Evolutionary conservation across 495 filamentous ascomycete genomes (phyloP).

Genomic region (Neurospora sp.): DNA sequence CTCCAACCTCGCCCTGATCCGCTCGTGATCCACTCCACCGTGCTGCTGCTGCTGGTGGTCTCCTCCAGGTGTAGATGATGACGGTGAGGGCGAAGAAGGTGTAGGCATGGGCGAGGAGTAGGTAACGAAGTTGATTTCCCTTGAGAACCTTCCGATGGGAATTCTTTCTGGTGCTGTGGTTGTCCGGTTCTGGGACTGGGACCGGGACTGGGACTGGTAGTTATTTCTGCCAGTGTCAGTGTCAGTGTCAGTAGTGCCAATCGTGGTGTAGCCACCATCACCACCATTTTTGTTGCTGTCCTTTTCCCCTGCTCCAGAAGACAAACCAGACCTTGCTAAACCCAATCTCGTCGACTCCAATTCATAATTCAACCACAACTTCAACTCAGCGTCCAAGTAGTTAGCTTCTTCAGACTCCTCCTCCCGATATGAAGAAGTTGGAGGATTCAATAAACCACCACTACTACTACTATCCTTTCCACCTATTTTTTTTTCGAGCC

Average conservation of each 20-base stretch:
- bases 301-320: no score
- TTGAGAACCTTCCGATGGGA: background rate
- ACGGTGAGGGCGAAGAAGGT: background rate
- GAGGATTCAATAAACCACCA: background rate
- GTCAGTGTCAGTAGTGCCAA: no score
- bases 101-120: background rate
- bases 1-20: conserved; percentile 61
- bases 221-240: background rate
- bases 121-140: background rate
- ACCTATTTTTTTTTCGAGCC: no score
- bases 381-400: background rate
- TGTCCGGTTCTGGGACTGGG: background rate
- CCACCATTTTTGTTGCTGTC: background rate
- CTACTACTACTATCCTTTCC: no score
- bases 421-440: background rate
- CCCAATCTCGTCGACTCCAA: no score
- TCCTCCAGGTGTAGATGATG: background rate
- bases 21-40: conserved; percentile 54
- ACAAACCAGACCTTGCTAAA: no score
- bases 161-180: background rate
- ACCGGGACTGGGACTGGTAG: background rate
- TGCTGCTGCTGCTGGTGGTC: background rate
- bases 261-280: background rate
- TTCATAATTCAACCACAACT: background rate
- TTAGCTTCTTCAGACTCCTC: background rate